Evolutionary conservation across 1,284 basidiomycete genomes (phyloP).

Genomic region (Cerioporus squamosus): DNA sequence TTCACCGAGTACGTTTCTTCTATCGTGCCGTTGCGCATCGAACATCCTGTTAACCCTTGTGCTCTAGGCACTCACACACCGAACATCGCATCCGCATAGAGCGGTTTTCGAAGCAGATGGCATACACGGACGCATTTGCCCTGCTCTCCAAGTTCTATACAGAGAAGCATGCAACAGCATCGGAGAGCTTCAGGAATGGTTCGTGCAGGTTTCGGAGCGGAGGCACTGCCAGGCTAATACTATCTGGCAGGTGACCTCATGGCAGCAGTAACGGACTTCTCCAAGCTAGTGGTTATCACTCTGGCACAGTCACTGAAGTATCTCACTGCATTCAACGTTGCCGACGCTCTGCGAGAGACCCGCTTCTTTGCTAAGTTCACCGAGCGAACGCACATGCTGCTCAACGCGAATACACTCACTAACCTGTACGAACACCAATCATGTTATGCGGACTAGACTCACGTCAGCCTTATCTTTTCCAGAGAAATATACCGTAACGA

Average conservation of each 20-base stretch:
- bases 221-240: neutral
- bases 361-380: constrained; percentile 83
- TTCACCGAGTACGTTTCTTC: constrained; percentile 56
- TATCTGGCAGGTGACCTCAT: constrained; percentile 44
- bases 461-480: neutral
- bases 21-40: neutral
- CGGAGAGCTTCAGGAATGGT: constrained; percentile 56
- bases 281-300: constrained; percentile 74
- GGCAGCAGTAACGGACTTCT: constrained; percentile 73
- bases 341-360: constrained; percentile 75
- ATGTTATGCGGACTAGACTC: neutral
- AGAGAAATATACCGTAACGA: constrained; percentile 91
- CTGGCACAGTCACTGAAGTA: constrained; percentile 81
- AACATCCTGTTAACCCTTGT: neutral
- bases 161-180: constrained; percentile 47
- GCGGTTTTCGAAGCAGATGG: constrained; percentile 57
- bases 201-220: constrained; percentile 1
- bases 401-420: constrained; percentile 86
- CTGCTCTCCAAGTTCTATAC: constrained; percentile 77
- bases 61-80: constrained; percentile 44
- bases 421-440: constrained; percentile 62
- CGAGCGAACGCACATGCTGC: constrained; percentile 82
- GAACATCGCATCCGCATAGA: constrained; percentile 67
- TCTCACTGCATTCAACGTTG: constrained; percentile 77
- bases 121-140: constrained; percentile 77